These are phyloP conservation scores for Syzygium aqueum DNA, from an alignment of 345 rosid species.

Conservation along the genomic window DNA sequence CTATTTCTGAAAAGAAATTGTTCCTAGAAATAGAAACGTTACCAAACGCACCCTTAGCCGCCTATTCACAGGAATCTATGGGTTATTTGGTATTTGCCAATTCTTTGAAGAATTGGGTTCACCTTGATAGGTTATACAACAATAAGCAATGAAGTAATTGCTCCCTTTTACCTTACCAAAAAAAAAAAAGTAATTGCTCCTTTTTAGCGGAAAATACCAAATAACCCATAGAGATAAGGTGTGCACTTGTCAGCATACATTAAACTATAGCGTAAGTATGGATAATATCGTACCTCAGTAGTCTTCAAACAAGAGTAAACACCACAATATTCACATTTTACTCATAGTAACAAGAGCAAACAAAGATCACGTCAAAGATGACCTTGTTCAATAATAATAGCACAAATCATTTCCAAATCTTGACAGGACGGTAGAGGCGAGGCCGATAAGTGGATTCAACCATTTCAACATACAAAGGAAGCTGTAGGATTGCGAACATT, in stretches of 20 bases:
- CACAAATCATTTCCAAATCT: background rate
- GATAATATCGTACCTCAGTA: background rate
- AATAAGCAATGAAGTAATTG: background rate
- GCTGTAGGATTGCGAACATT: background rate
- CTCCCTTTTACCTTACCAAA: too few relatives aligned
- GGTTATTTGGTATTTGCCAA: too few relatives aligned
- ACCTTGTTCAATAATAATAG: background rate
- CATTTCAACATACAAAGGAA: background rate
- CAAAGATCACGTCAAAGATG: background rate
- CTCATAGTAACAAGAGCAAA: background rate
- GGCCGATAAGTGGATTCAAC: background rate
- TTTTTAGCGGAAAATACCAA: background rate
- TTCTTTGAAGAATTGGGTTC: background rate
- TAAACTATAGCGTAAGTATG: background rate
- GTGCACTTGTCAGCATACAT: background rate
- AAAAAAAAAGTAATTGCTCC: background rate
- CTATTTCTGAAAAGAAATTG: too few relatives aligned
- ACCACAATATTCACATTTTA: background rate
- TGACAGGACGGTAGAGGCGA: background rate
- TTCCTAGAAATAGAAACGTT: too few relatives aligned
- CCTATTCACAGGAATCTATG: too few relatives aligned
- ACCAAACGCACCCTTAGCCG: too few relatives aligned
- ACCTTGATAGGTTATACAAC: background rate
- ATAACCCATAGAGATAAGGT: background rate
- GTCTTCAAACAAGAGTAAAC: background rate